phyloP scores from a whole-genome alignment of 2,329 filamentous ascomycete species.

The Aspergillus novofumigatus region DNA sequence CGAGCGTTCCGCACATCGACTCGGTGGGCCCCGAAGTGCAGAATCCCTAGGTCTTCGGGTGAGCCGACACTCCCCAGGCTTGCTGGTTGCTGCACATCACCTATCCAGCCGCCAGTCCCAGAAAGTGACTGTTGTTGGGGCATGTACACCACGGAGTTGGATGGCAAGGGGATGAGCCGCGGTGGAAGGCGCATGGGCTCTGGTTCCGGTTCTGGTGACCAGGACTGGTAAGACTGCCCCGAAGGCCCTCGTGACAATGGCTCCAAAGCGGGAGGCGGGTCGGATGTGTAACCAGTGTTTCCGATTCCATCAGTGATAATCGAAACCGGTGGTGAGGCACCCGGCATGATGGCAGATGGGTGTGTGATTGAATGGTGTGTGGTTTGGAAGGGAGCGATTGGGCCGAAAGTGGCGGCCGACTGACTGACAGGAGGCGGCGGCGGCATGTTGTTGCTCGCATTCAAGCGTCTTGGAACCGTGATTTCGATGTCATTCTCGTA shows the following conservation, averaged over 20 bases:
- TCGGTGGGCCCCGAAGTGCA: conserved; percentile 26
- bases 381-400: conserved; percentile 1
- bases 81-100: conserved; percentile 5
- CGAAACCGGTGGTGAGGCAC: conserved; percentile 23
- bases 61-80: no score
- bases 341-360: conserved; percentile 34
- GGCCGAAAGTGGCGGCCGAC: conserved; percentile 6
- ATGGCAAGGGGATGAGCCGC: conserved; percentile 21
- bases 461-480: conserved; percentile 20
- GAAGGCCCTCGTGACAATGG: conserved; percentile 34
- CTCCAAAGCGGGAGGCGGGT: conserved; percentile 20
- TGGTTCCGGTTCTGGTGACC: conserved; percentile 37
- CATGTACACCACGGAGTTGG: conserved; percentile 14
- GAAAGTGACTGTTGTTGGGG: conserved; percentile 17
- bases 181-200: conserved; percentile 30
- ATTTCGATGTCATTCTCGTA: conserved; percentile 34
- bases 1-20: conserved; percentile 29
- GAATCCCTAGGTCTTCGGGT: background rate
- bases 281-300: conserved; percentile 22
- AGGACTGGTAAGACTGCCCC: conserved; percentile 31
- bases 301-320: conserved; percentile 12
- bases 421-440: conserved; percentile 10
- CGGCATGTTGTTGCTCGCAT: conserved; percentile 4
- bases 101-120: conserved; percentile 20
- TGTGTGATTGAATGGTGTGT: conserved; percentile 10